Percentiles rank a stretch among this genome's conserved stretches.
Evolutionary conservation across 306 rosid species (phyloP).

Genomic region (Ormosia emarginata): DNA sequence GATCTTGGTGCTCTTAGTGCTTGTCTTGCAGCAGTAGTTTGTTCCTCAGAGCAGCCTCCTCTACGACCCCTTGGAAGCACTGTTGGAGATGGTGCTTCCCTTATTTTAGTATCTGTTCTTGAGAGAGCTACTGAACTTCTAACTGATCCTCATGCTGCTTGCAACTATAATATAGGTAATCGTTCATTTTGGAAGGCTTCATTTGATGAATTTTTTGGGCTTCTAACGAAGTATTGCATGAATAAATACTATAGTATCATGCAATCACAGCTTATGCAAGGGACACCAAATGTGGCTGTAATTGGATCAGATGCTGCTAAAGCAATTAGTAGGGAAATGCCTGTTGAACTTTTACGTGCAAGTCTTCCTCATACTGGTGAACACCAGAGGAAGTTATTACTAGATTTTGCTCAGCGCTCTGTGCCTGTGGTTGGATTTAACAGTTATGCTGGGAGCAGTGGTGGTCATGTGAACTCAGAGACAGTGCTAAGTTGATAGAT

Average conservation of each 20-base stretch:
- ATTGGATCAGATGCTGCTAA: conserved; percentile 46
- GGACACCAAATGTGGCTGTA: conserved; percentile 28
- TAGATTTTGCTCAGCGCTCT: conserved; percentile 51
- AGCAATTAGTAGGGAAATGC: conserved; percentile 48
- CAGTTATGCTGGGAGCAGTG: conserved; percentile 43
- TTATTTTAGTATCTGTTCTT: conserved; percentile 45
- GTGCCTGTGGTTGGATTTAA: conserved; percentile 46
- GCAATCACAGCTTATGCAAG: conserved; percentile 34
- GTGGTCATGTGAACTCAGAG: conserved; percentile 75
- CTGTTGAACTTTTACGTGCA: conserved; percentile 53
- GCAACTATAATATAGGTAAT: conserved; percentile 33
- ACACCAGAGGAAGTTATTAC: conserved; percentile 39
- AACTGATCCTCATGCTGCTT: conserved; percentile 33
- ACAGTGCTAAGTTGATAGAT: conserved; percentile 60
- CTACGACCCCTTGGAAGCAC: conserved; percentile 48
- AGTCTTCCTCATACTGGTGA: conserved; percentile 62
- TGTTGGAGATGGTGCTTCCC: conserved; percentile 50
- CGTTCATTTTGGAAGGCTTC: conserved; percentile 57
- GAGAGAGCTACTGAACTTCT: conserved; percentile 42
- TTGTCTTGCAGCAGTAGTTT: conserved; percentile 65
- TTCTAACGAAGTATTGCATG: conserved; percentile 50
- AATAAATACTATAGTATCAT: conserved; percentile 49
- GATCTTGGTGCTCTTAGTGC: conserved; percentile 52
- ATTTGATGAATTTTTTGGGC: conserved; percentile 52
- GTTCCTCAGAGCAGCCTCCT: conserved; percentile 65